These are phyloP conservation scores for Dendryphion nanum DNA, from an alignment of 2,329 filamentous ascomycete genomes.

Conservation along the genomic window DNA sequence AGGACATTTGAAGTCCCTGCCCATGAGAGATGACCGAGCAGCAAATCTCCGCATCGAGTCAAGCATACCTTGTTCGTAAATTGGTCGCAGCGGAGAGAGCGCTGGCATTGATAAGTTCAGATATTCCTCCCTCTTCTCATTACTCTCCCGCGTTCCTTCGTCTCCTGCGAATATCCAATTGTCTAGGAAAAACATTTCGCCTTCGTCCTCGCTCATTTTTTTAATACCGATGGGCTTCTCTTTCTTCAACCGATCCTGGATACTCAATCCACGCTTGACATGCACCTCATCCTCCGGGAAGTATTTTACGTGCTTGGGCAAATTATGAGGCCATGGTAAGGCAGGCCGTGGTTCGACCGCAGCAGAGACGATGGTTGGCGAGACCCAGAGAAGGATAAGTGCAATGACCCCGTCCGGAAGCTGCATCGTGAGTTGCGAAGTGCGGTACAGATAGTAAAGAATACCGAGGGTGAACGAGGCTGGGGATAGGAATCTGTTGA, in stretches of 20 bases:
- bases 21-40: conserved; percentile 41
- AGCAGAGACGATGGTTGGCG: conserved; percentile 9
- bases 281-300: conserved; percentile 48
- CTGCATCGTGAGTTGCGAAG: conserved; percentile 17
- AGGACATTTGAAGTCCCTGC: conserved; percentile 66
- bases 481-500: conserved; percentile 1
- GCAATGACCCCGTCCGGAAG: conserved; percentile 23
- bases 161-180: conserved; percentile 55
- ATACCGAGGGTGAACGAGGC: neutral
- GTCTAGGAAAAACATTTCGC: conserved; percentile 71
- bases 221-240: conserved; percentile 61
- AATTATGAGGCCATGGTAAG: conserved; percentile 51
- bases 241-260: conserved; percentile 38
- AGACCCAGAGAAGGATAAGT: conserved; percentile 26
- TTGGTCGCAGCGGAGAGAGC: conserved; percentile 25
- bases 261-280: conserved; percentile 42
- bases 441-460: neutral
- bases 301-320: conserved; percentile 47
- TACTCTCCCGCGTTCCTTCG: conserved; percentile 5
- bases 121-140: conserved; percentile 7
- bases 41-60: conserved; percentile 37
- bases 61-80: conserved; percentile 32
- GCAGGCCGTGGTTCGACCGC: conserved; percentile 33
- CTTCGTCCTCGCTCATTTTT: conserved; percentile 69
- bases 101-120: conserved; percentile 21